Evolutionary conservation across 805 yeast species (phyloP).

Genomic region (Candida argentea): DNA sequence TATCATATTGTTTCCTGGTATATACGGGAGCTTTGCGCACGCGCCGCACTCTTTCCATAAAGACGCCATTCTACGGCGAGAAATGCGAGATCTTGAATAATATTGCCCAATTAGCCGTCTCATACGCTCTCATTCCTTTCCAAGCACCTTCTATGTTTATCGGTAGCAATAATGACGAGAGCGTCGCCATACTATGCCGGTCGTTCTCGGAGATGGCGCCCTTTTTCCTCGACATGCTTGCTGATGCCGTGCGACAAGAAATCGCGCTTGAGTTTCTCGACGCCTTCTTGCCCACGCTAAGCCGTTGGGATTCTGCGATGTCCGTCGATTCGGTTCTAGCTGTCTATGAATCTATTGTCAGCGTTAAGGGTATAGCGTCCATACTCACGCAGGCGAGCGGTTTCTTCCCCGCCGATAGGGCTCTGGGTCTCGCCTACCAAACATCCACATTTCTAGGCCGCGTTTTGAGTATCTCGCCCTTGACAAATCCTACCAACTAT

Average conservation of each 20-base stretch:
- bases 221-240: conserved; percentile 47
- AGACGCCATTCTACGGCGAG: conserved; percentile 24
- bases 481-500: conserved; percentile 38
- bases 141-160: conserved; percentile 58
- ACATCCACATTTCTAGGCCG: conserved; percentile 66
- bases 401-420: conserved; percentile 35
- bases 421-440: conserved; percentile 46
- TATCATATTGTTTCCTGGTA: conserved; percentile 36
- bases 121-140: conserved; percentile 60
- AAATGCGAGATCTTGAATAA: conserved; percentile 37
- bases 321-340: conserved; percentile 43
- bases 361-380: conserved; percentile 52
- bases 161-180: conserved; percentile 24
- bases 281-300: conserved; percentile 36
- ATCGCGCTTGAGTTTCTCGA: conserved; percentile 50
- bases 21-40: conserved; percentile 32
- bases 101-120: conserved; percentile 38
- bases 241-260: conserved; percentile 58
- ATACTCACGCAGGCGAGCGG: conserved; percentile 46
- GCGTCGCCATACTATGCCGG: conserved; percentile 17
- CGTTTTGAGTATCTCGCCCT: conserved; percentile 63
- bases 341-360: conserved; percentile 46
- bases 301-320: conserved; percentile 27
- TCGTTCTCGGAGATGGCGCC: conserved; percentile 11
- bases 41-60: conserved; percentile 34